Evolutionary conservation across 768 basidiomycete genomes (phyloP).

Genomic region (Russula virescens): DNA sequence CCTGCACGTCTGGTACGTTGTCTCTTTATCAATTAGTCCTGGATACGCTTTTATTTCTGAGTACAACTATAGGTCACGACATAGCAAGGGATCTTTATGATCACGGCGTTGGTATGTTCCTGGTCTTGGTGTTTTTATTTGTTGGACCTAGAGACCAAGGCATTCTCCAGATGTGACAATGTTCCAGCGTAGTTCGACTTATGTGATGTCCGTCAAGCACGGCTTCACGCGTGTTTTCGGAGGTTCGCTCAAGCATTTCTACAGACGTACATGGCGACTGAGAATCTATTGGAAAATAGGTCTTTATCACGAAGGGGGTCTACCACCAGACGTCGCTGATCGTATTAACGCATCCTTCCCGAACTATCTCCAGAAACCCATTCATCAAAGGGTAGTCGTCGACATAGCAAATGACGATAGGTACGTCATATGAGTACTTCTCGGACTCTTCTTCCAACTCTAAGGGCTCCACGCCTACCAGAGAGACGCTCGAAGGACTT

Average conservation of each 20-base stretch:
- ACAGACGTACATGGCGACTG: neutral
- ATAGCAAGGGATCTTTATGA: constrained; percentile 31
- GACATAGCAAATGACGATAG: constrained; percentile 51
- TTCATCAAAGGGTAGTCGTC: constrained; percentile 36
- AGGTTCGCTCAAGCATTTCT: neutral
- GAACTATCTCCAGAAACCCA: constrained; percentile 19
- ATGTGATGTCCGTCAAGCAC: constrained; percentile 31
- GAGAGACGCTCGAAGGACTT: constrained; percentile 49
- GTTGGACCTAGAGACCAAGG: neutral
- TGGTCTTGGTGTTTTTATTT: neutral
- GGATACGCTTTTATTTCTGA: neutral
- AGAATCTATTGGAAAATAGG: constrained; percentile 4
- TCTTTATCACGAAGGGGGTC: constrained; percentile 21
- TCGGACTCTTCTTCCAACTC: no score
- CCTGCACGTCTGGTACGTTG: constrained; percentile 29
- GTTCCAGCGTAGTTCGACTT: constrained; percentile 35
- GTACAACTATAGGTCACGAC: constrained; percentile 29
- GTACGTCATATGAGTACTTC: constrained; percentile 20
- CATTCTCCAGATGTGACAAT: constrained; percentile 24
- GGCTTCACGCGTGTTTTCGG: constrained; percentile 22
- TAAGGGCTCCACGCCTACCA: constrained; percentile 21
- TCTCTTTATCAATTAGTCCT: neutral
- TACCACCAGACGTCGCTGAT: constrained; percentile 45
- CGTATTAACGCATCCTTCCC: constrained; percentile 43
- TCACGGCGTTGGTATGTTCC: constrained; percentile 26